phyloP scores from a whole-genome alignment of 352 stramenopile species.

The Pythium coloratum region DNA sequence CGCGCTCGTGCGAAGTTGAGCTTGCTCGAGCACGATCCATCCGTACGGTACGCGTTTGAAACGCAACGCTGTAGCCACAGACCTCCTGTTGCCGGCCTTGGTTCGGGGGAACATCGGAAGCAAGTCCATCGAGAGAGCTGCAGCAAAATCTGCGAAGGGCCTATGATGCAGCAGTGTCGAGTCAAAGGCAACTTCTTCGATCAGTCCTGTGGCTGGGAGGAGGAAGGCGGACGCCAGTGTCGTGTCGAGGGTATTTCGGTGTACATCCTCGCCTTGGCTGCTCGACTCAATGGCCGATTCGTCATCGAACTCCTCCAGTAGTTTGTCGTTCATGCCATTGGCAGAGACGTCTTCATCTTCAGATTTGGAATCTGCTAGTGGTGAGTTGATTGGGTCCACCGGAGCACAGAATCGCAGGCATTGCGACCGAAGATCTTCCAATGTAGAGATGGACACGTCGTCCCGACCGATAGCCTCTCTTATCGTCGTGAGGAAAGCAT shows the following conservation, averaged over 20 bases:
- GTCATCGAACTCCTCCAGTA: background rate
- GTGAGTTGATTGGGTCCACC: background rate
- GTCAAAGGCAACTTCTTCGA: conserved; percentile 19
- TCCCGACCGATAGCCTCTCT: background rate
- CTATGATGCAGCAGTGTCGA: background rate
- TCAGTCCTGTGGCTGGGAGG: background rate
- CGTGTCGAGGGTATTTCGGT: background rate
- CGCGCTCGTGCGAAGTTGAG: background rate
- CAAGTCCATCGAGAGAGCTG: conserved; percentile 2
- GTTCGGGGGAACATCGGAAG: conserved; percentile 7
- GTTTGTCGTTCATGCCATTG: background rate
- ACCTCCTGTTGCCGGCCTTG: background rate
- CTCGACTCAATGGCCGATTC: background rate
- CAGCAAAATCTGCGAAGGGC: background rate
- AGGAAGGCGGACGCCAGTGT: conserved; percentile 2
- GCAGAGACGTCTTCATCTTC: background rate
- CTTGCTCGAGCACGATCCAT: conserved; percentile 28
- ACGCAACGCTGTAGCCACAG: background rate
- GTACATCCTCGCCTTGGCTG: background rate
- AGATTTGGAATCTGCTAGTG: background rate
- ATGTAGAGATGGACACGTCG: background rate
- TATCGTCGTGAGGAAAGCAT: background rate
- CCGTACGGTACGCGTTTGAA: conserved; percentile 26
- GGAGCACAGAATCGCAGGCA: background rate
- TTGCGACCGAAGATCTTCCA: background rate